Percentiles rank a stretch among this genome's conserved stretches.
These are phyloP conservation scores for Xerocomus amazonicus DNA, from an alignment of 1,284 basidiomycete species.

Conservation along the genomic window DNA sequence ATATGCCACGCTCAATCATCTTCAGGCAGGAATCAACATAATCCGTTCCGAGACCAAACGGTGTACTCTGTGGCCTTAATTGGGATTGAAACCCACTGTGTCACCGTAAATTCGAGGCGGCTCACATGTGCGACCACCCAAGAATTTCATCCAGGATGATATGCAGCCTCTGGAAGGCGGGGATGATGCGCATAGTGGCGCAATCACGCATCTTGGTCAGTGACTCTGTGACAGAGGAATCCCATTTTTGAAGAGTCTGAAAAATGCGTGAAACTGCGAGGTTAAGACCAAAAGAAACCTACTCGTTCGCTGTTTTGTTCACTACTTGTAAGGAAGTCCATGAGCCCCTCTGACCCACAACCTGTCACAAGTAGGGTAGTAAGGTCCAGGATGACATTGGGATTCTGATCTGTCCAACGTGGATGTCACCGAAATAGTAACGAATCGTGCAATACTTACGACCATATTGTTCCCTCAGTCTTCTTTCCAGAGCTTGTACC, in stretches of 20 bases:
- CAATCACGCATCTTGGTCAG: constrained; percentile 69
- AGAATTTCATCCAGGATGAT: constrained; percentile 70
- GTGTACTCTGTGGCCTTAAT: constrained; percentile 45
- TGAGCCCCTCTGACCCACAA: constrained; percentile 59
- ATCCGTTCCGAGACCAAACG: constrained; percentile 50
- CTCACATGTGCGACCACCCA: constrained; percentile 74
- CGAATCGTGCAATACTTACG: constrained; percentile 42
- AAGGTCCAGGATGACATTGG: constrained; percentile 64
- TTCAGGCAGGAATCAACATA: constrained; percentile 52
- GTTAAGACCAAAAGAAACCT: constrained; percentile 24
- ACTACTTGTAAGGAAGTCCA: constrained; percentile 70
- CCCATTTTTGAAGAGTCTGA: constrained; percentile 77
- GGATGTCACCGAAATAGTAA: constrained; percentile 6
- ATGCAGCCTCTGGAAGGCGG: constrained; percentile 71
- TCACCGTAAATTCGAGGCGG: constrained; percentile 13
- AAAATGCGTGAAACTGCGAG: constrained; percentile 19
- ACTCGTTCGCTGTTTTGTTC: constrained; percentile 81
- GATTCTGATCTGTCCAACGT: constrained; percentile 45
- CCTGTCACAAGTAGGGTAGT: constrained; percentile 70
- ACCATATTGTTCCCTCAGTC: constrained; percentile 60
- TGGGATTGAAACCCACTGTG: constrained; percentile 15
- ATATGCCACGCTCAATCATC: constrained; percentile 52
- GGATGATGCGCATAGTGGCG: constrained; percentile 63
- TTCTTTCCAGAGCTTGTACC: constrained; percentile 58
- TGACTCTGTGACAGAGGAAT: constrained; percentile 65